Base-by-base conservation (phyloP, 192 early-diverging fungal genomes). In the Backusella sp. region DNA sequence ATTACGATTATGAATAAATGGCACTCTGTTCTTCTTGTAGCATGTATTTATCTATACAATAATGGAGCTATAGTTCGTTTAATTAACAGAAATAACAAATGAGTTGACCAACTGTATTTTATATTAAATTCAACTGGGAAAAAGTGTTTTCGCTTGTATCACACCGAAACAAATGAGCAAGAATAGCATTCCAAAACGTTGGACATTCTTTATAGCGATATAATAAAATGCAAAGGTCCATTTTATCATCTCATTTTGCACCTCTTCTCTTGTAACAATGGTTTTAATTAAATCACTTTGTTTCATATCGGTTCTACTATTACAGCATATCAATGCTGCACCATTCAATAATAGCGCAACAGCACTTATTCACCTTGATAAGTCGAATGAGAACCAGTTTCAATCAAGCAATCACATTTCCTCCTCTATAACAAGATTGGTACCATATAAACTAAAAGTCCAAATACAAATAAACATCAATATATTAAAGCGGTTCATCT, bases 71-170 rank as follows among this genome's bases (percentile, higher is more conserved):
- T 62, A 28, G 12, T 62, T 62, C 11, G 21, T 62, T 0, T 62
- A 62, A 62, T 62, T 14, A 62, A 62, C 56, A 59, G 12, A 59
- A 26, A 59, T 26, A 26, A 23, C 8, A 53, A 53, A 32, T 32
- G 32, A 3, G 32, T 32, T 32, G 32, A 6, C 7, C 15, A 21
- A 26, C 3, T 14, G 26, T 26, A 62, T 62, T 28, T 9, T 28
- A 62, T 62, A 62, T 62, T 62, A 62, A 62, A 62, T 62, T 28
- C 56, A 62, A 62, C 56, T 62, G 56, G 56, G 12, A 9, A 4
- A 62, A 62, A 28, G 56, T 28, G 11, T 28, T 28, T 62, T 62
- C 12, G 26, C 56, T 62, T 62, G 12, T 62, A 49, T 49, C 6
- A 49, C 3, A 26, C 12, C 2, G 8, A 28, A 28, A 14, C 12